phyloP scores from a whole-genome alignment of 1,284 basidiomycete species.

The Rhodotorula glutinis region DNA sequence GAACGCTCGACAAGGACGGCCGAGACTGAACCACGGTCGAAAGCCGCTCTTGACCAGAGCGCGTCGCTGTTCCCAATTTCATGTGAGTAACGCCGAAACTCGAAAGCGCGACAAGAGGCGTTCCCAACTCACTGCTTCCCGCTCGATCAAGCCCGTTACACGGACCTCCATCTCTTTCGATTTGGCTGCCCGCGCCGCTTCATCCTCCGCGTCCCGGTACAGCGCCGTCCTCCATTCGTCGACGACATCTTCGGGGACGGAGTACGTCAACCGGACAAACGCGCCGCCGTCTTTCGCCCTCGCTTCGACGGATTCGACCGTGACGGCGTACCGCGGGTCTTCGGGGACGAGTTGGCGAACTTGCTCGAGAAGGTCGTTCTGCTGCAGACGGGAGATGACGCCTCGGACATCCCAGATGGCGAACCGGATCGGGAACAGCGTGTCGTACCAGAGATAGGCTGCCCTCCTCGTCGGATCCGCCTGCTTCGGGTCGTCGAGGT shows the following conservation, averaged over 20 bases:
- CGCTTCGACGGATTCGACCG: slow-evolving; percentile 40
- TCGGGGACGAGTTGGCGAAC: slow-evolving; percentile 27
- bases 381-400: slow-evolving; percentile 8
- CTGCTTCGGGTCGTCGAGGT: not conserved
- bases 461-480: not conserved
- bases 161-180: slow-evolving; percentile 14
- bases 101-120: too few relatives aligned
- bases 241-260: slow-evolving; percentile 43
- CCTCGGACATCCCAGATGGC: slow-evolving; percentile 36
- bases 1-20: slow-evolving; percentile 16
- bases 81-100: too few relatives aligned
- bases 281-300: slow-evolving; percentile 74
- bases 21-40: slow-evolving; percentile 41
- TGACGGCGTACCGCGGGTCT: slow-evolving; percentile 26
- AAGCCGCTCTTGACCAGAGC: slow-evolving; percentile 3
- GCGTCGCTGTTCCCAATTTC: not conserved
- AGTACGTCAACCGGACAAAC: slow-evolving; percentile 74
- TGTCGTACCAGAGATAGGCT: slow-evolving; percentile 39
- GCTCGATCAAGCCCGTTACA: slow-evolving; percentile 12
- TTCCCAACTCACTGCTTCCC: slow-evolving; percentile 6
- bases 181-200: slow-evolving; percentile 20
- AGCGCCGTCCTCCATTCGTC: slow-evolving; percentile 13
- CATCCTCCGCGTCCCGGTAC: slow-evolving; percentile 12
- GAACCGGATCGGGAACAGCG: slow-evolving; percentile 39
- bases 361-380: not conserved